These are phyloP conservation scores for Cadophora gregata DNA, from an alignment of 2,329 filamentous ascomycete species.

Conservation along the genomic window DNA sequence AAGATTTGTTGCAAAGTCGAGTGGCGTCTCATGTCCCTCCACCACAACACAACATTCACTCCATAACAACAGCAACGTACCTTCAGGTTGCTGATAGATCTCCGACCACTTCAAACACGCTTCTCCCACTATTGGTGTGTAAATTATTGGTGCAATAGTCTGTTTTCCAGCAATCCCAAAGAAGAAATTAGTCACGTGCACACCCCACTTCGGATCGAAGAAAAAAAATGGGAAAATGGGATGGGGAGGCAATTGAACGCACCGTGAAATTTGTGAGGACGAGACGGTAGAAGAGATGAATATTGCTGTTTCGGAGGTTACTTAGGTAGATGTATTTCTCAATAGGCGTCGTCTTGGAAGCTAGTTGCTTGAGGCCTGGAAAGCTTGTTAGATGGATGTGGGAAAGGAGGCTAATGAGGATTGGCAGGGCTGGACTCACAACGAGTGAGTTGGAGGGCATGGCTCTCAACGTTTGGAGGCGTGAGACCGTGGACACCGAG, in stretches of 20 bases:
- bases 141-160: constrained; percentile 60
- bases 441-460: constrained; percentile 39
- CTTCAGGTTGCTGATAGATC: constrained; percentile 75
- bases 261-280: constrained; percentile 40
- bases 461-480: constrained; percentile 41
- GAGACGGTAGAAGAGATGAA: constrained; percentile 43
- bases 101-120: constrained; percentile 77
- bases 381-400: not conserved
- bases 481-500: constrained; percentile 40
- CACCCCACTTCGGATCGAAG: not conserved
- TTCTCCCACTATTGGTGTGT: constrained; percentile 70
- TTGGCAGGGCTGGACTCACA: constrained; percentile 30
- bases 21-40: not conserved
- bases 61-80: constrained; percentile 39
- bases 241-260: constrained; percentile 15
- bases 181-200: constrained; percentile 24
- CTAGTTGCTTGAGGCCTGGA: constrained; percentile 41
- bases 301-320: constrained; percentile 40
- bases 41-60: not conserved
- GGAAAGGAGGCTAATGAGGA: not conserved
- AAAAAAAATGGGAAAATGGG: not conserved
- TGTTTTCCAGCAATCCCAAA: constrained; percentile 12
- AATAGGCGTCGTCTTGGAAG: constrained; percentile 39
- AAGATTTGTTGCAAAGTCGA: not conserved
- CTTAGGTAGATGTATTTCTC: constrained; percentile 44